These are phyloP conservation scores for Xylaria arbuscula DNA, from an alignment of 2,329 filamentous ascomycete species.

Conservation along the genomic window DNA sequence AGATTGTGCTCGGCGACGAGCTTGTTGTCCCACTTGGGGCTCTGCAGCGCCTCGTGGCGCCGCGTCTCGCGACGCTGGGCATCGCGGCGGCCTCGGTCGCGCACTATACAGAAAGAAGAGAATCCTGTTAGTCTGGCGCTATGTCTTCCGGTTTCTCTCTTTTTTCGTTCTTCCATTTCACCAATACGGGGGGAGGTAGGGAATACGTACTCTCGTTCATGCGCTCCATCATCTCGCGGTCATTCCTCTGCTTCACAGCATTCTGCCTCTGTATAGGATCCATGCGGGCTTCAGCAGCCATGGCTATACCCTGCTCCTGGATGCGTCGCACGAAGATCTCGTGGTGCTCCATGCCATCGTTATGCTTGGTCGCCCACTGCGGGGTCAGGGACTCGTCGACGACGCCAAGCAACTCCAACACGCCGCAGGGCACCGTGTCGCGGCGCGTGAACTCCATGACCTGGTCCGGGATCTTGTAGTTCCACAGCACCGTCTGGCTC, in stretches of 20 bases:
- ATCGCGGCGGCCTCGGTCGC: conserved; percentile 54
- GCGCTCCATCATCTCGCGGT: conserved; percentile 57
- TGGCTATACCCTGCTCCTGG: conserved; percentile 56
- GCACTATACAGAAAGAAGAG: conserved; percentile 50
- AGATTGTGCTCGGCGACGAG: conserved; percentile 59
- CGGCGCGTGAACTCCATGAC: conserved; percentile 62
- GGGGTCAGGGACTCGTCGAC: conserved; percentile 64
- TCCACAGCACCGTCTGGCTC: conserved; percentile 68
- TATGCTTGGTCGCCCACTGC: conserved; percentile 61
- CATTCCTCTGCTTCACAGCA: conserved; percentile 56
- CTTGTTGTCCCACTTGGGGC: conserved; percentile 63
- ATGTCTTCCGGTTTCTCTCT: background rate
- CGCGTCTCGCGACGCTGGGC: conserved; percentile 59
- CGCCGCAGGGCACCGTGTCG: conserved; percentile 67
- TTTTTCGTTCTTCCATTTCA: too few species aligned
- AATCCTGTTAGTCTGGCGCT: conserved; percentile 1
- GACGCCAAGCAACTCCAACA: conserved; percentile 65
- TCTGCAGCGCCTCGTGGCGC: conserved; percentile 63
- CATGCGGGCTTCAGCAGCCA: conserved; percentile 59
- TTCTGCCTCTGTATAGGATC: conserved; percentile 55
- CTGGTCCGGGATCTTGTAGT: conserved; percentile 66
- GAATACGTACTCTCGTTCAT: conserved; percentile 59
- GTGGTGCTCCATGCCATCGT: conserved; percentile 51
- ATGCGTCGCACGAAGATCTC: conserved; percentile 53
- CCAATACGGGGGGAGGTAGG: background rate